These are phyloP conservation scores for Dysphania ambrosioides DNA, from an alignment of 148 eudicot genomes.

Conservation along the genomic window DNA sequence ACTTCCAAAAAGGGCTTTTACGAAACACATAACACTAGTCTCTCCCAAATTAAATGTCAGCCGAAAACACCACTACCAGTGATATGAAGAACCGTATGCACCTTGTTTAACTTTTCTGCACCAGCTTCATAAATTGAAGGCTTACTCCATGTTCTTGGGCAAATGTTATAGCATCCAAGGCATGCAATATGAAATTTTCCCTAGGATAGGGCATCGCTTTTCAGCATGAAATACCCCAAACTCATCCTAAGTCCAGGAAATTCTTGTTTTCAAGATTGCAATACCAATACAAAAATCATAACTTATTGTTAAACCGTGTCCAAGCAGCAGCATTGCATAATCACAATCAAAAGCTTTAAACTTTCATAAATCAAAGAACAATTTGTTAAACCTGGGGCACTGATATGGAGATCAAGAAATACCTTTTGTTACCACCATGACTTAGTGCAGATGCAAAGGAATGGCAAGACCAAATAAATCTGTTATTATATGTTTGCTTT, in stretches of 20 bases:
- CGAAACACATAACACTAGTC: not conserved
- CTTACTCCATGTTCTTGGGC: not conserved
- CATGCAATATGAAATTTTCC: not conserved
- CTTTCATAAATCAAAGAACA: no score
- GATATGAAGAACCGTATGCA: not conserved
- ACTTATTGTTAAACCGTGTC: no score
- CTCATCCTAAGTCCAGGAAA: not conserved
- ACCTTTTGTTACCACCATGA: not conserved
- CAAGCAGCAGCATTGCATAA: no score
- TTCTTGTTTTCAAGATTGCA: no score
- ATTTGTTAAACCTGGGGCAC: no score
- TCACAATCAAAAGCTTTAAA: not conserved
- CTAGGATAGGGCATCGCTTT: not conserved
- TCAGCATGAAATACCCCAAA: not conserved
- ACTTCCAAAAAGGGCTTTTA: no score
- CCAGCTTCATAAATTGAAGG: not conserved
- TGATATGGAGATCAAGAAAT: not conserved
- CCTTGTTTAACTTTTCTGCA: not conserved
- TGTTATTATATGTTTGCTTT: no score
- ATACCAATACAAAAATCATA: no score
- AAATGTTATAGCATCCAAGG: not conserved
- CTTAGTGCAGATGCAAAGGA: conserved; percentile 7
- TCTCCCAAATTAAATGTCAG: not conserved
- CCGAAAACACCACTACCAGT: not conserved
- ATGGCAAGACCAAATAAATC: conserved; percentile 1